Base-by-base conservation (phyloP, 768 basidiomycete genomes). In the Boletellus sp. region DNA sequence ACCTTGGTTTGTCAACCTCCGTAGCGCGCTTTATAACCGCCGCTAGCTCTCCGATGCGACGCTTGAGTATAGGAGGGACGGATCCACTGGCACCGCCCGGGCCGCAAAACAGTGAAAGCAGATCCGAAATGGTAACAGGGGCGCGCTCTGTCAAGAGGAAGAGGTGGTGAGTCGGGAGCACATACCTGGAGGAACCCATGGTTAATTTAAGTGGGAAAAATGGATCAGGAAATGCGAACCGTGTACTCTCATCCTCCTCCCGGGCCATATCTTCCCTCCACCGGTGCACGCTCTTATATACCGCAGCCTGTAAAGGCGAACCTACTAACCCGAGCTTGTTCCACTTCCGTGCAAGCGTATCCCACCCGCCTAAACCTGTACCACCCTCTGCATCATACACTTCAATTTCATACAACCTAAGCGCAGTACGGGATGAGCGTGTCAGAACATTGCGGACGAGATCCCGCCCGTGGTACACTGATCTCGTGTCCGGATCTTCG, bases 211-310 rank as follows among this genome's bases (percentile, higher is more conserved):
- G 24, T 13, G 19, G 19, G 19, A 12, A 12, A 42, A 39, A 47
- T 17, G 22, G 38, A 26, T 16, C 7, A 36, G 33, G n/a, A 31
- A 47, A 31, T 3, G 69, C 80, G 39, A 63, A 93, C 85, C 85
- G 72, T 9, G 79, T 78, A 61, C 89, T 90, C 68, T 96, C 94
- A 63, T 97, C 94, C 58, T 92, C 88, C 48, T 85, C 81, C 43
- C 90, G 74, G 2, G 90, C 89, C 1, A 84, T 70, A 11, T 65
- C 61, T 65, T 97, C 94, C 51, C 94, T 75, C 94, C 94, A 97
- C 31, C 71, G 73, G 66, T 94, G 90, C 12, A 95, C 73, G 3
- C 74, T 73, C 50, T 74, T 80, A 67, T 88, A 93, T 15, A 93
- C 80, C 32, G 74, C 76, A 24, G 78, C 75, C 54, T 81, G 51